Conservation (phyloP, 352 stramenopile genomes). For the Pythium periplocum region DNA sequence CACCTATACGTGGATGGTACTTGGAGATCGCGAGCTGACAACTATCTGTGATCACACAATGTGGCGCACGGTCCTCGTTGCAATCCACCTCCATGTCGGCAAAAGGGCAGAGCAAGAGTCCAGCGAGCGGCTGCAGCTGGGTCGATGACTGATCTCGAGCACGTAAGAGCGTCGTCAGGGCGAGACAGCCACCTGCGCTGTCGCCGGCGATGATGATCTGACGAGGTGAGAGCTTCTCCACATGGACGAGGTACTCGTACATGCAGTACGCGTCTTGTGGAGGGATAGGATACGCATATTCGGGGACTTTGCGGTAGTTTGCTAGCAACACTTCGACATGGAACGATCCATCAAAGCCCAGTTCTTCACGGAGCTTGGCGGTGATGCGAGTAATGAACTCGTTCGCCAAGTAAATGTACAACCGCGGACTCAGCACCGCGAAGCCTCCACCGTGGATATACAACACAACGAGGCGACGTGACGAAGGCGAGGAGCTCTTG, state of each 20-base stretch:
- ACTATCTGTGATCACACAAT: slow-evolving; percentile 45
- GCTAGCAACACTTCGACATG: slow-evolving; percentile 46
- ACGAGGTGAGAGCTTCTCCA: slow-evolving; percentile 19
- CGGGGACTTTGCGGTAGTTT: slow-evolving; percentile 63
- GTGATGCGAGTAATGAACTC: slow-evolving; percentile 17
- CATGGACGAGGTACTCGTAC: slow-evolving; percentile 33
- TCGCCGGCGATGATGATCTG: slow-evolving; percentile 42
- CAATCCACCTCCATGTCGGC: slow-evolving; percentile 29
- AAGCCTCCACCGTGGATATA: slow-evolving; percentile 39
- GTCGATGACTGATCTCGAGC: slow-evolving; percentile 13
- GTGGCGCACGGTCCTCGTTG: slow-evolving; percentile 18
- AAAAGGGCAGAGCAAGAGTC: slow-evolving; percentile 42
- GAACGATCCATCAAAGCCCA: slow-evolving; percentile 7
- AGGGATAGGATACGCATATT: slow-evolving; percentile 32
- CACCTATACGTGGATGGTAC: slow-evolving; percentile 13
- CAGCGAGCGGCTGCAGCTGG: slow-evolving; percentile 24
- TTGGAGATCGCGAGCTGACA: slow-evolving; percentile 33
- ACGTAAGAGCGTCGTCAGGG: slow-evolving; percentile 35
- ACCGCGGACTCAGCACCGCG: slow-evolving; percentile 23
- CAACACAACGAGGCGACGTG: slow-evolving; percentile 22
- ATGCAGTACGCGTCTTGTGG: slow-evolving; percentile 43
- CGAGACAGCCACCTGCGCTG: slow-evolving; percentile 45
- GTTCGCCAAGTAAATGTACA: slow-evolving; percentile 46
- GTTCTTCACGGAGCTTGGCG: slow-evolving; percentile 6
- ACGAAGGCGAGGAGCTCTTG: not conserved